Evolutionary conservation across 2,329 filamentous ascomycete genomes (phyloP).

Genomic region (Penicillium sp.): DNA sequence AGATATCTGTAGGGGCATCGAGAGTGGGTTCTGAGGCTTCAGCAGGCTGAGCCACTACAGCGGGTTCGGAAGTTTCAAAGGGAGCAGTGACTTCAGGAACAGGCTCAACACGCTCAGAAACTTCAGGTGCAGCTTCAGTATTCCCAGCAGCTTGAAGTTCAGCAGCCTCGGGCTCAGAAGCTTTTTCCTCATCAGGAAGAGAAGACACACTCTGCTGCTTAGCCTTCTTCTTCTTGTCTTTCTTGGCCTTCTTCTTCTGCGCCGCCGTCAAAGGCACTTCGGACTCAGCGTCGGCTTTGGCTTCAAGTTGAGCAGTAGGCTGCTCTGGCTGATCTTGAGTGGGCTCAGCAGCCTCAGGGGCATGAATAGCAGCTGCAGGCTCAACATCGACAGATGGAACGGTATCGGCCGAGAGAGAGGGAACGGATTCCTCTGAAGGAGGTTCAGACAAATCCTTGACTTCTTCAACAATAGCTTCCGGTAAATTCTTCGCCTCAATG

Average conservation of each 20-base stretch:
- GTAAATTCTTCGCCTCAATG: constrained; percentile 6
- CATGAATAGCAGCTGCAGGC: background rate
- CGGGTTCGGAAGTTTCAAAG: background rate
- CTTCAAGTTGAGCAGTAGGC: constrained; percentile 10
- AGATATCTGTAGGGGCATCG: background rate
- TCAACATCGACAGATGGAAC: constrained; percentile 1
- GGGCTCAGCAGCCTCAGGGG: background rate
- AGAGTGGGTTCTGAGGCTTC: background rate
- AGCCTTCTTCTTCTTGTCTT: constrained; percentile 35
- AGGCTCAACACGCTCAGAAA: background rate
- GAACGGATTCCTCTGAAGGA: constrained; percentile 5
- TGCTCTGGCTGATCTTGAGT: background rate
- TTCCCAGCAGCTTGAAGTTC: constrained; percentile 5
- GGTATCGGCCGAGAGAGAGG: constrained; percentile 12
- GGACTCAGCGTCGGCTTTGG: constrained; percentile 15
- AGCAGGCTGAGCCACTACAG: background rate
- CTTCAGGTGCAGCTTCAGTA: background rate
- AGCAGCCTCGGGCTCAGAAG: constrained; percentile 11
- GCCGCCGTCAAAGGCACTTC: constrained; percentile 26
- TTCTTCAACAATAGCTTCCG: constrained; percentile 6
- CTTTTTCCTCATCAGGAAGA: constrained; percentile 17
- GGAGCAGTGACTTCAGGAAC: background rate
- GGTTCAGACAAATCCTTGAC: constrained; percentile 12
- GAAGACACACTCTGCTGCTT: constrained; percentile 24
- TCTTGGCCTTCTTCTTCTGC: constrained; percentile 45